Evolutionary conservation across 2,329 filamentous ascomycete species (phyloP), one percentile per base, ranked within the genome.

Genomic region (Tolypocladium pustulatum): DNA sequence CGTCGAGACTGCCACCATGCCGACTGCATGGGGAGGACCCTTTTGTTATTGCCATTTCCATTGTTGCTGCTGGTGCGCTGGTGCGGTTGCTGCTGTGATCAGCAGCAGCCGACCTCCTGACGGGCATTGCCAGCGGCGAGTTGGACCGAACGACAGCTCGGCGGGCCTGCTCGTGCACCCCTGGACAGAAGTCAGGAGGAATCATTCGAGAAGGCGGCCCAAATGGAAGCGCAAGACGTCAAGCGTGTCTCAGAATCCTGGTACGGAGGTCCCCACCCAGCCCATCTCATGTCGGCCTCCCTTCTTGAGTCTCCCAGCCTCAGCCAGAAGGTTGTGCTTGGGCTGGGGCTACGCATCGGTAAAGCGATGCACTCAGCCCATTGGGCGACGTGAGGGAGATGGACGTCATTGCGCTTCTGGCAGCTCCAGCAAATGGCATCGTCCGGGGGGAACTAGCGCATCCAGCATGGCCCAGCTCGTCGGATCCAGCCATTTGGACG

Each of bases 351-450:
- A 58, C 57, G 37, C 57, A 51, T 55, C 55, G 43, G 58, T n/a
- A 57, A 55, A 57, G 12, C 40, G 49, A 55, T 9, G 38, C 56
- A 25, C 32, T 40, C 57, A 61, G 59, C 62, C 59, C 59, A 62
- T 63, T 63, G 61, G 61, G 32, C 46, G 38, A 34, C 22, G n/a
- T 5, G n/a, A 49, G 59, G 60, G 56, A 9, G 1, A 51, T 40
- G 30, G 58, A 63, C 61, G 61, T 63, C 61, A 63, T 63, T 41
- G 57, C 54, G 55, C 53, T 51, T 56, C 38, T 34, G 46, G 43
- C 40, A 37, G 49, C 34, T 55, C 57, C 55, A 61, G 51, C 54
- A 46, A 59, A 58, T 54, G 49, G 59, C 57, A 52, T 59, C 36
- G 54, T 43, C 58, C 22, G 57, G 54, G 37, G 54, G 40, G 13